These are phyloP conservation scores for Brassica cretica DNA, from an alignment of 345 rosid species.

Conservation along the genomic window DNA sequence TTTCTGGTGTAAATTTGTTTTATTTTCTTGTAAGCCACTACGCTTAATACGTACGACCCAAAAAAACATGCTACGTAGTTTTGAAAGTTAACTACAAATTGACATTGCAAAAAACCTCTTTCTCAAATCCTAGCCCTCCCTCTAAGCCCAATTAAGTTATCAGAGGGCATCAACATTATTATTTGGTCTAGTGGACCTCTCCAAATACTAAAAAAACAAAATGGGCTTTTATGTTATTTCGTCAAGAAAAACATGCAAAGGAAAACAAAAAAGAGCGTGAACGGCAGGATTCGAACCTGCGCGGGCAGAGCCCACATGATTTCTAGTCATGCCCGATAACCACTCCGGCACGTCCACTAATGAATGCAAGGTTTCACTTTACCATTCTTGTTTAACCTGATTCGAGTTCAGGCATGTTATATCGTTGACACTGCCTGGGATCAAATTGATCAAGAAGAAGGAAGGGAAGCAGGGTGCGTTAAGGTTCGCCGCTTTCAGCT, in stretches of 20 bases:
- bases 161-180: not conserved
- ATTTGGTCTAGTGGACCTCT: slow-evolving; percentile 11
- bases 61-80: not conserved
- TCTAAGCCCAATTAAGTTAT: slow-evolving; percentile 11
- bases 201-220: not conserved
- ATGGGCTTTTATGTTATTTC: not conserved
- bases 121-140: slow-evolving; percentile 12
- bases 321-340: slow-evolving; percentile 95
- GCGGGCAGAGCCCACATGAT: slow-evolving; percentile 95
- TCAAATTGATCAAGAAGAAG: not conserved
- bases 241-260: no score
- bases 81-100: not conserved
- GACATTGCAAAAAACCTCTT: not conserved
- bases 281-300: slow-evolving; percentile 89
- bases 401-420: not conserved
- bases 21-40: not conserved
- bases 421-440: not conserved
- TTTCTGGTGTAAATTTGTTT: not conserved
- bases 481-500: not conserved
- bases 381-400: not conserved
- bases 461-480: not conserved
- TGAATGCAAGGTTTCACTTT: no score
- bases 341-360: slow-evolving; percentile 45
- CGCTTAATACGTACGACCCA: slow-evolving; percentile 10
- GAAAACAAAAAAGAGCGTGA: not conserved